Percentiles rank a stretch among this genome's conserved stretches.
Evolutionary conservation across 257 asterid genomes (phyloP).

Genomic region (Osmanthus fragrans): DNA sequence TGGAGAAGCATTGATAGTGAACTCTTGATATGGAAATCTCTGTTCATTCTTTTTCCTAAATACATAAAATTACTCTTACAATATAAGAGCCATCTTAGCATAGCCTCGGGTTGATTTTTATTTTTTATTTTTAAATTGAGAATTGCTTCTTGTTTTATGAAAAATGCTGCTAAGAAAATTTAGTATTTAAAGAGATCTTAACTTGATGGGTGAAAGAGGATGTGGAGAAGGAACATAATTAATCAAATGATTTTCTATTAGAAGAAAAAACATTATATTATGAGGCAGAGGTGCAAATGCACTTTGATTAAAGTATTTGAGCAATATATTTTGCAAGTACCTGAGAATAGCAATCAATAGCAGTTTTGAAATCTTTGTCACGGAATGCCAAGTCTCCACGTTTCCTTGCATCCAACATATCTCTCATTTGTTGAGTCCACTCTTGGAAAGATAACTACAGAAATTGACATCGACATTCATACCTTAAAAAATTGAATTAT

Average conservation of each 20-base stretch:
- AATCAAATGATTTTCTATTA: too few species aligned
- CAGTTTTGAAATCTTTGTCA: slow-evolving; percentile 90
- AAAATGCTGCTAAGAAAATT: not conserved
- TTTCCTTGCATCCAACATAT: slow-evolving; percentile 92
- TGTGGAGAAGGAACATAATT: not conserved
- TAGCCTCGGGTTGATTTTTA: not conserved
- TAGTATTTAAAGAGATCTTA: not conserved
- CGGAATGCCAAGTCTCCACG: slow-evolving; percentile 98
- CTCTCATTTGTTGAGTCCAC: slow-evolving; percentile 99
- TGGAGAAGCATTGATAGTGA: not conserved
- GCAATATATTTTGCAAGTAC: slow-evolving; percentile 29
- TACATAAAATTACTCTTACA: not conserved
- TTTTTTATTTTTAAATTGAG: not conserved
- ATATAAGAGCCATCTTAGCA: not conserved
- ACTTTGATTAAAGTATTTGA: not conserved
- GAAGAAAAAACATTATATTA: not conserved
- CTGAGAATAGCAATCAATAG: slow-evolving; percentile 89
- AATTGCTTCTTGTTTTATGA: not conserved
- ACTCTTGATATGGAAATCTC: not conserved
- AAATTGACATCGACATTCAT: slow-evolving; percentile 13
- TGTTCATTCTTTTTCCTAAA: not conserved
- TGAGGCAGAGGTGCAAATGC: not conserved
- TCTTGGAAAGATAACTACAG: slow-evolving; percentile 92
- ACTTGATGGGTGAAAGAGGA: not conserved
- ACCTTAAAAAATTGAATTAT: slow-evolving; percentile 23